Conservation (phyloP, 495 filamentous ascomycete species). For the Hypoxylon intermedium region DNA sequence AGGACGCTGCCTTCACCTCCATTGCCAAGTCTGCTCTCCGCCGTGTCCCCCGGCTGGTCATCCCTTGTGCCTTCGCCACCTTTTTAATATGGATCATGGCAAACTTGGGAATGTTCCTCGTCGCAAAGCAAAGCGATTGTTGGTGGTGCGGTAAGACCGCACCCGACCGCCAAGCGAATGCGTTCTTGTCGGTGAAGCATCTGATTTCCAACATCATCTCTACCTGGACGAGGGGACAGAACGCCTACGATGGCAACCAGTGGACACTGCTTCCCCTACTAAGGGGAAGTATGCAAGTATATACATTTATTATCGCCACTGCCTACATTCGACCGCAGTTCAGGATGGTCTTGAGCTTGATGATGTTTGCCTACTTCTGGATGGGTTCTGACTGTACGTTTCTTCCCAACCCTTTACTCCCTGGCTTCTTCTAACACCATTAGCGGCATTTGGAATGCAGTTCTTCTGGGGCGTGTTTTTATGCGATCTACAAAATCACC, state of each 20-base stretch:
- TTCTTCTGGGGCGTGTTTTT: slow-evolving; percentile 71
- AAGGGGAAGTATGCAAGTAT: slow-evolving; percentile 68
- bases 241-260: slow-evolving; percentile 69
- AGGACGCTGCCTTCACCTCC: slow-evolving; percentile 58
- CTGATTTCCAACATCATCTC: slow-evolving; percentile 56
- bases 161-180: slow-evolving; percentile 51
- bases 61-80: slow-evolving; percentile 66
- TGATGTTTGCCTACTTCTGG: slow-evolving; percentile 62
- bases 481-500: slow-evolving; percentile 64
- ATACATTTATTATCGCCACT: slow-evolving; percentile 61
- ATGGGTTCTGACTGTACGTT: slow-evolving; percentile 55
- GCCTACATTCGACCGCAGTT: slow-evolving; percentile 64
- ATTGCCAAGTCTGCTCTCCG: slow-evolving; percentile 69
- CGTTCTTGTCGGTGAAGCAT: slow-evolving; percentile 46
- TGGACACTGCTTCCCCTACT: slow-evolving; percentile 71
- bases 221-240: slow-evolving; percentile 65
- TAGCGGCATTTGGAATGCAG: slow-evolving; percentile 66
- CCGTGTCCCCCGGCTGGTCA: slow-evolving; percentile 66
- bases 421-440: not conserved
- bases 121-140: slow-evolving; percentile 63
- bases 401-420: not conserved
- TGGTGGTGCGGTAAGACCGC: slow-evolving; percentile 66
- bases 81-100: slow-evolving; percentile 63
- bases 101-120: slow-evolving; percentile 65
- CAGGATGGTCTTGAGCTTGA: slow-evolving; percentile 60